Percentiles rank a stretch among this genome's conserved stretches.
Conservation (phyloP, 805 yeast species). For the Lachancea mirantina region DNA sequence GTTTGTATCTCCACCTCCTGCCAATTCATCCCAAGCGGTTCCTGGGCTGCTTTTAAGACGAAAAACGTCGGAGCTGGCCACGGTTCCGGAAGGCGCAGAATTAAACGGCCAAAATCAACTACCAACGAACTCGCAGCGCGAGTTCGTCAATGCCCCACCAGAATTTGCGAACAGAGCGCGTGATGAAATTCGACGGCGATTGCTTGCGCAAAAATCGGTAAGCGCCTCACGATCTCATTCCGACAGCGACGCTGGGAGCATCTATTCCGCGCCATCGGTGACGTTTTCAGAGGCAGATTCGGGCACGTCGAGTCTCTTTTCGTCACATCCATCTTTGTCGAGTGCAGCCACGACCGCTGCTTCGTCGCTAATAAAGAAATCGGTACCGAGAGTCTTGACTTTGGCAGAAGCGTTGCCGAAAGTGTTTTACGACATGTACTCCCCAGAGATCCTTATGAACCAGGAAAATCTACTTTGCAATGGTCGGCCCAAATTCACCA, state of each 20-base stretch:
- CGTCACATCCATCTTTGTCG: slow-evolving; percentile 19
- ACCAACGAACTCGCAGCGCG: slow-evolving; percentile 21
- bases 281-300: slow-evolving; percentile 2
- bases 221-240: background rate
- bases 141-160: slow-evolving; percentile 31
- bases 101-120: slow-evolving; percentile 1
- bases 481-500: slow-evolving; percentile 58
- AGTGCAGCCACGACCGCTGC: slow-evolving; percentile 12
- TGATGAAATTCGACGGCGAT: slow-evolving; percentile 27
- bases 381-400: slow-evolving; percentile 18
- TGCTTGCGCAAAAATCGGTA: slow-evolving; percentile 10
- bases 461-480: slow-evolving; percentile 38
- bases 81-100: slow-evolving; percentile 8
- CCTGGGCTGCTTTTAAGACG: slow-evolving; percentile 9
- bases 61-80: slow-evolving; percentile 7
- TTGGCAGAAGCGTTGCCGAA: slow-evolving; percentile 48
- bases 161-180: slow-evolving; percentile 32
- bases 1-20: slow-evolving; percentile 31
- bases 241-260: background rate
- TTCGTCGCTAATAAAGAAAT: slow-evolving; percentile 9
- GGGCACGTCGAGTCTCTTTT: slow-evolving; percentile 24
- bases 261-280: background rate
- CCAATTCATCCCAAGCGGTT: slow-evolving; percentile 21
- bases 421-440: slow-evolving; percentile 47
- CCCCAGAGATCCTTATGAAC: slow-evolving; percentile 45